Evolutionary conservation across 2,329 filamentous ascomycete species (phyloP).

Genomic region (Ampelomyces quisqualis): DNA sequence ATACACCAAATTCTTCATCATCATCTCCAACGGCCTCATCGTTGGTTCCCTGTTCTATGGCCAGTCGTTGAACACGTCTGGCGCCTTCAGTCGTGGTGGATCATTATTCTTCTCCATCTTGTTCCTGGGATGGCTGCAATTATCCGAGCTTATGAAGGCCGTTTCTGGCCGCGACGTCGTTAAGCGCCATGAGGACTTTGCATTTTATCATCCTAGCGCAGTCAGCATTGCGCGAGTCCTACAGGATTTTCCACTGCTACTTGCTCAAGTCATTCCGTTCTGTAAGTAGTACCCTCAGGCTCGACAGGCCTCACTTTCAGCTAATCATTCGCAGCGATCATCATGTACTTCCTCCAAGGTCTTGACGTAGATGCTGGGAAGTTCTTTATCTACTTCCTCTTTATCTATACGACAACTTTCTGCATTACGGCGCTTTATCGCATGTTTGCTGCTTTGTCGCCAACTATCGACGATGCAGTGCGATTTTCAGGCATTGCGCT

Average conservation of each 20-base stretch:
- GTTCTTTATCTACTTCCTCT: constrained; percentile 66
- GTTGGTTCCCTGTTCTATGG: constrained; percentile 79
- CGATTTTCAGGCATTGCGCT: constrained; percentile 63
- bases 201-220: constrained; percentile 69
- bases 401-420: constrained; percentile 64
- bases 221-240: constrained; percentile 63
- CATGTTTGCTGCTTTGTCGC: constrained; percentile 65
- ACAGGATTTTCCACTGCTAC: constrained; percentile 62
- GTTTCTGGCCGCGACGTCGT: constrained; percentile 70
- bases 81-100: constrained; percentile 64
- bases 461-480: constrained; percentile 65
- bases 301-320: not conserved
- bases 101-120: constrained; percentile 66
- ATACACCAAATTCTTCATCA: constrained; percentile 74
- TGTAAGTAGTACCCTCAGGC: constrained; percentile 14
- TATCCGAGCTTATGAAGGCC: constrained; percentile 76
- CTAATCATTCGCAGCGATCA: constrained; percentile 42
- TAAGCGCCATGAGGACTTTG: constrained; percentile 66
- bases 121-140: constrained; percentile 69
- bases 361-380: constrained; percentile 61
- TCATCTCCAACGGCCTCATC: constrained; percentile 71
- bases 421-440: constrained; percentile 65
- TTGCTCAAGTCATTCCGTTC: constrained; percentile 61
- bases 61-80: constrained; percentile 58
- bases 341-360: constrained; percentile 66